phyloP scores from a whole-genome alignment of 2,329 filamentous ascomycete species.

The Mycocentrospora acerina region DNA sequence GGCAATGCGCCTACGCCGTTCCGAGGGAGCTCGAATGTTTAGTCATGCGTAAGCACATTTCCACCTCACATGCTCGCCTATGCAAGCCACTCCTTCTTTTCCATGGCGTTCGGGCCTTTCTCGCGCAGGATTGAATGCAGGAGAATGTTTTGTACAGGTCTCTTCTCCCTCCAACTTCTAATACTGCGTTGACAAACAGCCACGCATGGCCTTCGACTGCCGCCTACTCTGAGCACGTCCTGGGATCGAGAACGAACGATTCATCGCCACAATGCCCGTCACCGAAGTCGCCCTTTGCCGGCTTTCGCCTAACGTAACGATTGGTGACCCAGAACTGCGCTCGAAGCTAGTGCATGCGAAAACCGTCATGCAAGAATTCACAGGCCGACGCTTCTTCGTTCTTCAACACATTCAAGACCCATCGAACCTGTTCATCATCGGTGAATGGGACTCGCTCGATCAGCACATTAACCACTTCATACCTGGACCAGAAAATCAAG shows the following conservation, averaged over 20 bases:
- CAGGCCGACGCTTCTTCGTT: conserved; percentile 41
- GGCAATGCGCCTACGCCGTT: too few relatives aligned
- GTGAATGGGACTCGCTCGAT: conserved; percentile 48
- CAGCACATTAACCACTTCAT: conserved; percentile 49
- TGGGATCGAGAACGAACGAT: too few relatives aligned
- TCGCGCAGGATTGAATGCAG: not conserved
- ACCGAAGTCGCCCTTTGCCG: conserved; percentile 51
- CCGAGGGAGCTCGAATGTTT: too few relatives aligned
- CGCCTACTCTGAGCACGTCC: too few relatives aligned
- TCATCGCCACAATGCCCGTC: conserved; percentile 34
- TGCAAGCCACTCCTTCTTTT: too few relatives aligned
- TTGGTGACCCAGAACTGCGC: conserved; percentile 22
- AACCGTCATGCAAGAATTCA: conserved; percentile 40
- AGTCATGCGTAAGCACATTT: too few relatives aligned
- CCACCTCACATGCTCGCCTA: too few relatives aligned
- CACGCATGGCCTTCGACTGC: too few relatives aligned
- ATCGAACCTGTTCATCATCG: conserved; percentile 46
- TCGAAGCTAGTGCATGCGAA: conserved; percentile 42
- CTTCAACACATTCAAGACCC: conserved; percentile 50
- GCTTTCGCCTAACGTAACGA: conserved; percentile 28
- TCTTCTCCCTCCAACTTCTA: too few relatives aligned
- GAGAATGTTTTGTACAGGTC: too few relatives aligned
- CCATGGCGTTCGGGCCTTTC: too few relatives aligned
- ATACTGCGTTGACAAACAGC: too few relatives aligned
- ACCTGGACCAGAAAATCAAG: conserved; percentile 45